Percentiles rank a stretch among this genome's conserved stretches.
phyloP scores from a whole-genome alignment of 768 basidiomycete genomes.

The Macrolepiota dolichaula region DNA sequence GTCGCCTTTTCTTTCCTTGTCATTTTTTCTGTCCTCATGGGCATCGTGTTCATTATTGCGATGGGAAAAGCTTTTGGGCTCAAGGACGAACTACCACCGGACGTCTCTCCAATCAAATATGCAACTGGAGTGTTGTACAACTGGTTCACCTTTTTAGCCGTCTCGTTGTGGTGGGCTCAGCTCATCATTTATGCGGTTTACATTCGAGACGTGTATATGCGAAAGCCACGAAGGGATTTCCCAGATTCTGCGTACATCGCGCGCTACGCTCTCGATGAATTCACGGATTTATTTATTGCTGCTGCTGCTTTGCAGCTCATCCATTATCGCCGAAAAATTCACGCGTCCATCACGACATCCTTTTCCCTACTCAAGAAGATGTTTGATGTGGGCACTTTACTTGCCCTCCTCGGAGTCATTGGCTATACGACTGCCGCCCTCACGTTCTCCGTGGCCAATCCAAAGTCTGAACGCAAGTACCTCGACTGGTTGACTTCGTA shows the following conservation, averaged over 20 bases:
- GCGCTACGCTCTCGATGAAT: neutral
- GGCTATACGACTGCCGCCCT: neutral
- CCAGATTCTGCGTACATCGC: neutral
- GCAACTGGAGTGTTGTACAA: neutral
- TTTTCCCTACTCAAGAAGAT: neutral
- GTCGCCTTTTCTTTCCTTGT: slow-evolving; percentile 5
- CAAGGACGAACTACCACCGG: neutral
- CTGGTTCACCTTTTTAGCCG: neutral
- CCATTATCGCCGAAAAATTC: neutral
- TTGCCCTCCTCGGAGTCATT: neutral
- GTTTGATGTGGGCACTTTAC: neutral
- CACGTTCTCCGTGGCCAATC: neutral
- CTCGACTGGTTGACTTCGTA: neutral
- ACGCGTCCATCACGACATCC: neutral
- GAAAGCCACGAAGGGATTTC: neutral
- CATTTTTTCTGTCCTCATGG: neutral
- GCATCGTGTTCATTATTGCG: neutral
- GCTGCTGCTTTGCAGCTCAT: neutral
- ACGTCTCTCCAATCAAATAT: neutral
- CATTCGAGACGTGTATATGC: neutral
- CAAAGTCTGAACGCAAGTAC: neutral
- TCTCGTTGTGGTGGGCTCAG: slow-evolving; percentile 1
- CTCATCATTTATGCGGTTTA: slow-evolving; percentile 2
- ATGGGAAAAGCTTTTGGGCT: neutral
- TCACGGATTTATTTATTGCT: neutral